Conservation (phyloP, 805 yeast species). For the Suhomyces kilbournensis region DNA sequence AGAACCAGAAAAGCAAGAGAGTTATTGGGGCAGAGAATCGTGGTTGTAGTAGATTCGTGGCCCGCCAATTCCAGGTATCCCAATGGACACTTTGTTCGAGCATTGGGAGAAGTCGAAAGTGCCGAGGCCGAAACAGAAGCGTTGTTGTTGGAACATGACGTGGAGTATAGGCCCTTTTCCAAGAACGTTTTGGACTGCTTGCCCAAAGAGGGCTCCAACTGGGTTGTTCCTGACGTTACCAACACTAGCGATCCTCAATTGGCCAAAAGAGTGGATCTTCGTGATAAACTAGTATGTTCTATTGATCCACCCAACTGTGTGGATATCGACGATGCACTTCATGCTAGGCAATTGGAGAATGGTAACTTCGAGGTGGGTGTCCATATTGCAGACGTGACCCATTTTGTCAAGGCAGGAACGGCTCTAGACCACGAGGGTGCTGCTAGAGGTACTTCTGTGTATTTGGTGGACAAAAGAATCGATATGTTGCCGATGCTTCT, state of each 20-base stretch:
- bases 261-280: conserved; percentile 72
- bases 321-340: conserved; percentile 97
- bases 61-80: conserved; percentile 80
- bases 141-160: conserved; percentile 87
- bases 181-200: conserved; percentile 87
- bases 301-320: conserved; percentile 98
- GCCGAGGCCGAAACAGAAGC: conserved; percentile 97
- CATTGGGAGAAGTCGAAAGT: conserved; percentile 85
- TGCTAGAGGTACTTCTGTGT: conserved; percentile 94
- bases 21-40: conserved; percentile 84
- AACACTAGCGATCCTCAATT: conserved; percentile 50
- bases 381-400: conserved; percentile 98
- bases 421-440: conserved; percentile 96
- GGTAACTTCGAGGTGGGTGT: conserved; percentile 98
- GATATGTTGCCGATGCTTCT: conserved; percentile 96
- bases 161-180: conserved; percentile 93
- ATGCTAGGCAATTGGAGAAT: conserved; percentile 78
- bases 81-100: conserved; percentile 90
- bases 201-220: conserved; percentile 89
- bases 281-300: conserved; percentile 88
- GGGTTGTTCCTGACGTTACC: conserved; percentile 78
- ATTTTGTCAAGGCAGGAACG: conserved; percentile 90
- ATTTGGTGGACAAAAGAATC: conserved; percentile 94
- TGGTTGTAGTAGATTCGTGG: conserved; percentile 93
- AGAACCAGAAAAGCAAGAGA: conserved; percentile 83